A percentile compares a stretch with the other conserved stretches of the same genome.
These are phyloP conservation scores for Hygrophorus pudorinus DNA, from an alignment of 768 basidiomycete genomes.

Conservation along the genomic window DNA sequence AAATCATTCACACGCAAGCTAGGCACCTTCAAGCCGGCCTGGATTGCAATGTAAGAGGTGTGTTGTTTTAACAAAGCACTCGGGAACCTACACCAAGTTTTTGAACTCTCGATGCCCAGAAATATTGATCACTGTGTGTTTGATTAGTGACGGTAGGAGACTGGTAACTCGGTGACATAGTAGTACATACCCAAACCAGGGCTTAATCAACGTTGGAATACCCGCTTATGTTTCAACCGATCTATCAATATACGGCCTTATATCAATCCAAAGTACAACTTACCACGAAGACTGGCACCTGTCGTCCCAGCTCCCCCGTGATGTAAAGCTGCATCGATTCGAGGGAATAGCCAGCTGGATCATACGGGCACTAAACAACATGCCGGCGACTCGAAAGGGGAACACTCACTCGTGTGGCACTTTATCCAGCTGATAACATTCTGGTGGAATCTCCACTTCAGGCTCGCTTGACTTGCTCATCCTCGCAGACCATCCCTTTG, in stretches of 20 bases:
- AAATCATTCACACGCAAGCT: slow-evolving; percentile 38
- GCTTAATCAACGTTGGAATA: slow-evolving; percentile 58
- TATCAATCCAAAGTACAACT: slow-evolving; percentile 7
- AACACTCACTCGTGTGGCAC: slow-evolving; percentile 46
- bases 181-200: slow-evolving; percentile 42
- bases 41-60: not conserved
- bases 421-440: slow-evolving; percentile 49
- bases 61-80: not conserved
- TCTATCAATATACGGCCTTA: not conserved
- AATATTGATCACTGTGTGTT: slow-evolving; percentile 41
- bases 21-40: slow-evolving; percentile 42
- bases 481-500: slow-evolving; percentile 57
- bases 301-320: slow-evolving; percentile 69
- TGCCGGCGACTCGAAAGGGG: not conserved
- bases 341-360: slow-evolving; percentile 41
- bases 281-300: slow-evolving; percentile 46
- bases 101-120: slow-evolving; percentile 57
- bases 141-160: too few relatives aligned
- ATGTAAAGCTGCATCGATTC: slow-evolving; percentile 52
- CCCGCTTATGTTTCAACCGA: slow-evolving; percentile 26
- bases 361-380: not conserved
- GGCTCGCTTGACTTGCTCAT: slow-evolving; percentile 30
- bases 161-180: not conserved
- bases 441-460: slow-evolving; percentile 37
- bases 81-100: slow-evolving; percentile 41